A percentile compares a stretch with the other conserved stretches of the same genome.
phyloP scores from a whole-genome alignment of 2,329 filamentous ascomycete genomes.

The Colletotrichum endophyticum region DNA sequence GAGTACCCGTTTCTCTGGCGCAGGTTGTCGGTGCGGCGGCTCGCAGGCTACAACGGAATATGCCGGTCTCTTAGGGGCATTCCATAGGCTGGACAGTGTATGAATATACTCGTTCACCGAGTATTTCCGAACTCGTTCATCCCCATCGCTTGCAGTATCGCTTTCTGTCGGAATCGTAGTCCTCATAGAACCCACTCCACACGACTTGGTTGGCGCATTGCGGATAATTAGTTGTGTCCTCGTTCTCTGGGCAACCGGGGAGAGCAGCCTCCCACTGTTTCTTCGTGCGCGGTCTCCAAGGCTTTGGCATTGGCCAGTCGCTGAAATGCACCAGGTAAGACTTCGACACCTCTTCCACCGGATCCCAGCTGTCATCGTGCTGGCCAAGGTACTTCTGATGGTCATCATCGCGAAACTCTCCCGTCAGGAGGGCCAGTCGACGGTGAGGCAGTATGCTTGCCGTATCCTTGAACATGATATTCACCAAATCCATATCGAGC shows the following conservation, averaged over 20 bases:
- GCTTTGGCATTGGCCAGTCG: constrained; percentile 74
- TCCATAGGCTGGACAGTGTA: not conserved
- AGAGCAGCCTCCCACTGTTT: constrained; percentile 12
- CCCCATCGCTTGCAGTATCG: not conserved
- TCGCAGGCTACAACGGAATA: not conserved
- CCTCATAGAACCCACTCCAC: constrained; percentile 7
- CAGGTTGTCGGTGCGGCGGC: not conserved
- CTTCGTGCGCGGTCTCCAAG: constrained; percentile 36
- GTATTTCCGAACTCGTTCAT: not conserved
- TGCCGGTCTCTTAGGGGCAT: not conserved
- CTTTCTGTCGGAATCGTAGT: not conserved
- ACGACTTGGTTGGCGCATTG: constrained; percentile 4
- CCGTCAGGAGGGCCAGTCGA: constrained; percentile 64
- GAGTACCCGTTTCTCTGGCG: not conserved
- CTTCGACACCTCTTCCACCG: constrained; percentile 54
- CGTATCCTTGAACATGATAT: constrained; percentile 62
- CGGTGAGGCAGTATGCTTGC: constrained; percentile 69
- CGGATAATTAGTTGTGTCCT: not conserved
- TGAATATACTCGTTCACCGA: not conserved
- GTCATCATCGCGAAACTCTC: constrained; percentile 63
- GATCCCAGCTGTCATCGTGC: constrained; percentile 63
- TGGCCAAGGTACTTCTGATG: constrained; percentile 52
- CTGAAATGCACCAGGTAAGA: constrained; percentile 74
- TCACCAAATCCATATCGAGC: constrained; percentile 73
- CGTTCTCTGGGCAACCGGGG: not conserved